Base-by-base conservation (phyloP, 352 stramenopile species). In the Pythium chondricola region DNA sequence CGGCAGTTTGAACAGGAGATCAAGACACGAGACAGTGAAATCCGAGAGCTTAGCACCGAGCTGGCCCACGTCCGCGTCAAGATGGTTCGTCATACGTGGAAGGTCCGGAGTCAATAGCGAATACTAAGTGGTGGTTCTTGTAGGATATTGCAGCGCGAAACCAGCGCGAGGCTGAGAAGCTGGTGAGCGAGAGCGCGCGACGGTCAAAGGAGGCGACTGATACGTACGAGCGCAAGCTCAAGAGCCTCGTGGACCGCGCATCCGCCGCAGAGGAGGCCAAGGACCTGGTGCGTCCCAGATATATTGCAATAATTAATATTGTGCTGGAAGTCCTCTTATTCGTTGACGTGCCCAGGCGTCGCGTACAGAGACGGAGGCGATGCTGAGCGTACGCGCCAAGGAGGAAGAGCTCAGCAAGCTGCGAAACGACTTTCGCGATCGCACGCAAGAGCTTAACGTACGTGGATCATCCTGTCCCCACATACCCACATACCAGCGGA, bases 91-190 rank as follows among this genome's bases (percentile, higher is more conserved):
- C 10, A 16, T 11, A 35, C 9, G 13, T 26, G 27, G 3, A 14
- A n/a, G n/a, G n/a, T n/a, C n/a, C n/a, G n/a, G n/a, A n/a, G n/a
- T n/a, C n/a, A n/a, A n/a, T n/a, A n/a, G n/a, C n/a, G n/a, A n/a
- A n/a, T n/a, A n/a, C n/a, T n/a, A n/a, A n/a, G n/a, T n/a, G n/a
- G n/a, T n/a, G n/a, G n/a, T n/a, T n/a, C n/a, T 22, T 11, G 43
- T 21, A 80, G 69, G 77, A 86, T 14, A 41, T 66, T n/a, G 48
- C 57, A 16, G 44, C 29, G 11, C 59, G 72, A 5, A 74, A 59
- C 17, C 72, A 85, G 16, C 78, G 77, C 17, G 77, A 88, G 25
- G 37, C 59, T 7, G 72, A 88, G 29, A 74, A 71, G 24, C 79
- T 65, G 16, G 39, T 85, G 7, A 38, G 42, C 3, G 75, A 85